Percentiles rank a stretch among this genome's conserved stretches.
phyloP scores from a whole-genome alignment of 2,329 filamentous ascomycete species.

The Hymenoscyphus linearis region DNA sequence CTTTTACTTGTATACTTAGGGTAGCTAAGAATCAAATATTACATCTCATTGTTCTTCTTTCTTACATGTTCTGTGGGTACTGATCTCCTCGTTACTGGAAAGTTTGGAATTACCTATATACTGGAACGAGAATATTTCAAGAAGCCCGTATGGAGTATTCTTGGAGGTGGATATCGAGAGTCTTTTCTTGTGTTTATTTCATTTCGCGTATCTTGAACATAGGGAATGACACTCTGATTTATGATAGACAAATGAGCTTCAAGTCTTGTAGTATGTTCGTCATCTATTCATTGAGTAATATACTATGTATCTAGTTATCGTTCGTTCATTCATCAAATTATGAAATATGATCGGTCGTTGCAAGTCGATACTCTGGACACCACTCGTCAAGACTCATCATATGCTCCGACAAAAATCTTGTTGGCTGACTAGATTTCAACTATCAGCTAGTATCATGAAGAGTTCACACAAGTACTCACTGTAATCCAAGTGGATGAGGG shows the following conservation, averaged over 20 bases:
- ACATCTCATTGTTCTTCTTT: neutral
- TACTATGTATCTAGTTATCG: neutral
- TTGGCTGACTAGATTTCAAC: constrained; percentile 19
- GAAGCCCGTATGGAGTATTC: too few relatives aligned
- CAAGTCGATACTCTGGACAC: constrained; percentile 20
- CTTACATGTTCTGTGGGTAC: neutral
- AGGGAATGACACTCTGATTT: neutral
- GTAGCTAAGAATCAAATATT: neutral
- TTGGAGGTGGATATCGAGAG: too few relatives aligned
- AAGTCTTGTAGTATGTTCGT: neutral
- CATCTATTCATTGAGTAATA: neutral
- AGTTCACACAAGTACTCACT: constrained; percentile 16
- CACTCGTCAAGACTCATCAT: constrained; percentile 21
- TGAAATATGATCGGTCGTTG: neutral
- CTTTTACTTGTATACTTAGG: neutral
- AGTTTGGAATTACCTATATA: too few relatives aligned
- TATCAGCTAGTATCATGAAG: too few relatives aligned
- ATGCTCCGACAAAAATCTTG: constrained; percentile 17
- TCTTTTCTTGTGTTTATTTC: too few relatives aligned
- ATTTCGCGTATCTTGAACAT: neutral
- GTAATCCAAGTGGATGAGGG: constrained; percentile 26
- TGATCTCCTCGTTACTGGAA: too few relatives aligned
- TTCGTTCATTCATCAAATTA: neutral
- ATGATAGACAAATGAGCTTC: neutral
- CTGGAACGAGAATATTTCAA: too few relatives aligned